Evolutionary conservation across 805 yeast genomes (phyloP), one percentile per base, ranked within the genome.

Genomic region (Jamesozyma hellenica): DNA sequence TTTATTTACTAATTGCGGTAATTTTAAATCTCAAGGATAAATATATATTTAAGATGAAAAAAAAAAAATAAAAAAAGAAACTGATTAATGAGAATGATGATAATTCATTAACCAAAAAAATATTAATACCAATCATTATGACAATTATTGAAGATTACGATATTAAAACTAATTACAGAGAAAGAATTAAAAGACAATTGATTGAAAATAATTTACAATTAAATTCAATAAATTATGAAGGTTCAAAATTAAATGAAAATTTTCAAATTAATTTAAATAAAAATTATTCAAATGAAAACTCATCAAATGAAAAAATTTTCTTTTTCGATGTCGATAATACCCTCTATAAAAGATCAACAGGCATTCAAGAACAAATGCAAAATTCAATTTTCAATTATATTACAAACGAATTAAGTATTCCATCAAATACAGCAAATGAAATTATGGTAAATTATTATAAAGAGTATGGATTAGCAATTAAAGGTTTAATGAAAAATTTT

Each of bases 271-370:
- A 55, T 29, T 39, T 47, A 7, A 15, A 21, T 7, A 44, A 21
- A 1, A 19, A 48, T 0, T 60, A 62, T 4, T 19, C 32, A 14
- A 5, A 9, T n/a, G 33, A 41, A 9, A 45, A 51, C 7, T 52
- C 54, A 25, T 55, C 56, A 0, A 41, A 52, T 26, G 18, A 41
- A 4, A 58, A 48, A 15, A 61, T 67, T 10, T 83, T 88, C 61
- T 86, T 77, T 59, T 88, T 88, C 52, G 97, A 88, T 56, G 82
- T 90, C 38, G 97, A 90, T 65, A 88, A 88, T 60, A 86, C 96
- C 53, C 69, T 88, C 27, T 88, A 90, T 61, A 71, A 73, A 37
- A 66, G 87, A 44, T 74, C 82, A 1, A 72, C 81, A 18, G 68
- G 70, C 55, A 80, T 90, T 49, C 87, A 80, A 49, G 87, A 81